Evolutionary conservation across 108 stramenopile genomes (phyloP), one percentile per base, ranked within the genome.

Genomic region (Skeletonema costatum): DNA sequence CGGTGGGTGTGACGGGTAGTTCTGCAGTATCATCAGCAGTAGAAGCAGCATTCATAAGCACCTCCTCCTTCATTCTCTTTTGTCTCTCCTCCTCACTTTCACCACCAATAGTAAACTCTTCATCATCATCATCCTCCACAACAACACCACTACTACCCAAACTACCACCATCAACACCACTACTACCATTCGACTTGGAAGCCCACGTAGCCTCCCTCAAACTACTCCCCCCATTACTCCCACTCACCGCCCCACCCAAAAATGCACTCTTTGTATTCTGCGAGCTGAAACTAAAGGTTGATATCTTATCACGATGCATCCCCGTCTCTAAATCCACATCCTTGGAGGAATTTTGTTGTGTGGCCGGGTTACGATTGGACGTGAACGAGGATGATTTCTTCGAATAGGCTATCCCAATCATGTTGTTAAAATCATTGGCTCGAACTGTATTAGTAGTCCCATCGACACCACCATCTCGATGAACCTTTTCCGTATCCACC

Each of bases 231-330:
- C 50, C 50, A 51, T 51, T 51, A 51, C 50, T 51, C n/a, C 50
- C 50, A 51, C 50, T 51, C n/a, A 51, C 50, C 50, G 6, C 50
- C 6, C 50, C 50, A 1, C 3, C 50, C 48, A 50, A 17, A 17
- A 50, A 17, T 17, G 17, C 6, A 51, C 50, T 51, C 3, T 19
- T 51, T 0, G 50, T 51, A 19, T 25, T 32, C 8, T 14, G 66
- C 4, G 73, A 71, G 7, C 65, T 64, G 48, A 71, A 71, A 6
- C 69, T 66, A 60, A 75, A 75, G 7, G 74, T 71, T 0, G 73
- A 70, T 32, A 75, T 50, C 38, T 72, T 36, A 73, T 80, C 78
- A 13, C 38, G 17, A 50, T 80, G 78, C 75, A 58, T 31, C 10
- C 75, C 75, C 56, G 32, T 32, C 25, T 80, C 67, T 35, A 50